Base-by-base conservation (phyloP, 768 basidiomycete genomes). In the Lentinus brumalis region DNA sequence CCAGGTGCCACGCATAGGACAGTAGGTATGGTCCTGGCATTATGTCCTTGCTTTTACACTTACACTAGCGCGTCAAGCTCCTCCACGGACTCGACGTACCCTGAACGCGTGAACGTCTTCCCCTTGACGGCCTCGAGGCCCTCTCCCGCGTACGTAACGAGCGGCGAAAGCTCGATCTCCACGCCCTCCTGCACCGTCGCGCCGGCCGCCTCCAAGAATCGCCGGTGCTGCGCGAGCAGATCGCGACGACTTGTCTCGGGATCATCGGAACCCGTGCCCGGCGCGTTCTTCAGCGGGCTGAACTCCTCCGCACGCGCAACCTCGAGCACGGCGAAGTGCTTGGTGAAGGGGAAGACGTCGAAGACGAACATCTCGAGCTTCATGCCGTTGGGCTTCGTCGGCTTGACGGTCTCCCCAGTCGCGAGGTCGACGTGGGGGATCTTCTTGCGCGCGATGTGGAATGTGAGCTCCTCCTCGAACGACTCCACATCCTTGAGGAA, bases 281-380 rank as follows among this genome's bases (percentile, higher is more conserved):
- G 94, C 8, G 95, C 96, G 70, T 99, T 99, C 81, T 99, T 99
- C 73, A 99, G 75, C 39, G 96, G 96, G 64, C 92, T 95, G 69
- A 99, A 99, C 76, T 98, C 96, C 61, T 96, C 92, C 60, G 81
- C 80, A 57, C 97, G 79, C 53, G 85, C 84, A 46, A 97, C 94
- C 74, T 98, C 95, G 71, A 98, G 76, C 42, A 98, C 93, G 31
- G 90, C 86, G 65, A 96, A 94, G 53, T 75, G 79, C 70, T 86
- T 74, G 30, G 94, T 94, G 76, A 85, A 93, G 0, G 96, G 96
- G 81, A 99, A 98, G 47, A 99, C 97, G 76, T 99, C 97, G 70
- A 99, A 99, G 35, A 99, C 91, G 77, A 99, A 99, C 79, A 96
- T 80, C 76, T 99, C 97, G 63, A 99, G 86, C 78, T 99, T 99